Conservation (phyloP, 2,329 filamentous ascomycete species). For the Phoma herbarum region DNA sequence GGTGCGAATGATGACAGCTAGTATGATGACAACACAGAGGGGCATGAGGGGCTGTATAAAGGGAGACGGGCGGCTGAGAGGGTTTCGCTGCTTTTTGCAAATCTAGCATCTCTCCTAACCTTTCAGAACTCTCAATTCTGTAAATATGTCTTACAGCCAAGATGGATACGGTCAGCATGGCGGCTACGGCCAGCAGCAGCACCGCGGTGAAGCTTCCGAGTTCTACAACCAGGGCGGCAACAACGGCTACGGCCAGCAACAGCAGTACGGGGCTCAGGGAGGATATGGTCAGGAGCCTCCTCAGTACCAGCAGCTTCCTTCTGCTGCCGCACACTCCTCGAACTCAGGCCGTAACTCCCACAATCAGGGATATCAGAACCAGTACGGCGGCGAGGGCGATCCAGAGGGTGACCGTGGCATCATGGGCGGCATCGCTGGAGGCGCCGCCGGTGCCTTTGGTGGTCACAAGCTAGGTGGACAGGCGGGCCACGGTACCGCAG, state of each 20-base stretch:
- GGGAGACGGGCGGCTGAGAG: background rate
- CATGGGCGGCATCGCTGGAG: constrained; percentile 39
- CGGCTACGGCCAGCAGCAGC: constrained; percentile 23
- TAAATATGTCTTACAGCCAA: constrained; percentile 21
- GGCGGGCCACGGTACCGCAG: constrained; percentile 35
- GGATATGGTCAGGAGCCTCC: constrained; percentile 32
- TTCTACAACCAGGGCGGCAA: constrained; percentile 26
- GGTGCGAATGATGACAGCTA: constrained; percentile 14
- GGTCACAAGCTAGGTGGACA: constrained; percentile 38
- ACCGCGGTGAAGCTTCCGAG: constrained; percentile 22
- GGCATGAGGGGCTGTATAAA: constrained; percentile 15
- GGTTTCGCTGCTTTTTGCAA: constrained; percentile 7
- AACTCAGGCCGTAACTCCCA: constrained; percentile 36
- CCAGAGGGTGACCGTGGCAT: constrained; percentile 39
- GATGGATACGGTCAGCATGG: constrained; percentile 13
- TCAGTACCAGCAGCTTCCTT: constrained; percentile 37
- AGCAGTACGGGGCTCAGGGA: constrained; percentile 23
- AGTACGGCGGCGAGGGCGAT: constrained; percentile 31
- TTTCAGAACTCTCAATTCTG: background rate
- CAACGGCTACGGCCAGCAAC: constrained; percentile 26
- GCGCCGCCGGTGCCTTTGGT: constrained; percentile 39
- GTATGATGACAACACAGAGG: constrained; percentile 16
- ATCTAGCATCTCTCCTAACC: background rate
- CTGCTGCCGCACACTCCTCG: constrained; percentile 31
- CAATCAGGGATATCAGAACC: constrained; percentile 36